A percentile compares a stretch with the other conserved stretches of the same genome.
phyloP scores from a whole-genome alignment of 345 rosid species.

The Erucastrum elatum region DNA sequence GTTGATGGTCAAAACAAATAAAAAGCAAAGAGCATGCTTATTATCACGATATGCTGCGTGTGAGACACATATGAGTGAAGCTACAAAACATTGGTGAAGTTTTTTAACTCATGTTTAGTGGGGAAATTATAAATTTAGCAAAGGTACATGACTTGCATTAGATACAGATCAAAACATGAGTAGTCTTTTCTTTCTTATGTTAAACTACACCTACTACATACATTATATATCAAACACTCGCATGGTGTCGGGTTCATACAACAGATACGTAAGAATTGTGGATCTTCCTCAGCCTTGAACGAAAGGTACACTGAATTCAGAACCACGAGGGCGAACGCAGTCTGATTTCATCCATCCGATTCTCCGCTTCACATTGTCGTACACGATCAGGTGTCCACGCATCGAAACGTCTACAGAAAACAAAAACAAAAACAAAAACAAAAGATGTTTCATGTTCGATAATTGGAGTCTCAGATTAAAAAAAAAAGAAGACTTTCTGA shows the following conservation, averaged over 20 bases:
- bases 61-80: background rate
- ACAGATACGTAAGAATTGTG: background rate
- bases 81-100: background rate
- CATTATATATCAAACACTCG: background rate
- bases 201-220: slow-evolving; percentile 10
- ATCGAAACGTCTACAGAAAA: slow-evolving; percentile 61
- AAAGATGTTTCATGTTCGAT: background rate
- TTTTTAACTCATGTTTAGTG: background rate
- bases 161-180: slow-evolving; percentile 10
- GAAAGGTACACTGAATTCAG: slow-evolving; percentile 29
- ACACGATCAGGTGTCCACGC: slow-evolving; percentile 70
- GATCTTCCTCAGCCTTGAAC: slow-evolving; percentile 21
- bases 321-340: slow-evolving; percentile 50
- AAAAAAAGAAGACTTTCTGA: background rate
- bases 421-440: background rate
- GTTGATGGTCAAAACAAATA: too few species aligned
- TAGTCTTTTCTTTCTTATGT: background rate
- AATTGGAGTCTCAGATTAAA: background rate
- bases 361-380: slow-evolving; percentile 67
- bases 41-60: background rate
- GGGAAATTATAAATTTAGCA: background rate
- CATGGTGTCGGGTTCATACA: background rate
- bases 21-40: background rate
- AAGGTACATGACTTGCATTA: background rate
- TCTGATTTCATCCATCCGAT: slow-evolving; percentile 79